Evolutionary conservation across 2,329 filamentous ascomycete genomes (phyloP).

Genomic region (Penicillium corylophilum): DNA sequence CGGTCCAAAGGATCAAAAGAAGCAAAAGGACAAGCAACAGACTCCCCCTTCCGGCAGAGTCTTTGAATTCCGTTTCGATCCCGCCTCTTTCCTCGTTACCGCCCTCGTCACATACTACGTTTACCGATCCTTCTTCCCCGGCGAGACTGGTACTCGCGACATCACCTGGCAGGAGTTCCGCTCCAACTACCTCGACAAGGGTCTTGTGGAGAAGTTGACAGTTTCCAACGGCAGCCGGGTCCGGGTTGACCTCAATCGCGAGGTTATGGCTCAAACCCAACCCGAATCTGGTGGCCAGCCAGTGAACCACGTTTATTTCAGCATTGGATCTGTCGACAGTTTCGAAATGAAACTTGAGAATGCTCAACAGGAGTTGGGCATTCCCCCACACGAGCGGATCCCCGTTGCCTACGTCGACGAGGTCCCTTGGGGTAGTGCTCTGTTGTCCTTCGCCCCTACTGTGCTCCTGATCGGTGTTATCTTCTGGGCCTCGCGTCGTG

Average conservation of each 20-base stretch:
- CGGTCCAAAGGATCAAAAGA: slow-evolving; percentile 13
- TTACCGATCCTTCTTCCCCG: slow-evolving; percentile 65
- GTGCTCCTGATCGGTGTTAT: slow-evolving; percentile 81
- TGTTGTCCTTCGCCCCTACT: slow-evolving; percentile 83
- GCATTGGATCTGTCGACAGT: slow-evolving; percentile 88
- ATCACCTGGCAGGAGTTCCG: slow-evolving; percentile 98
- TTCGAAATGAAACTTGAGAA: slow-evolving; percentile 88
- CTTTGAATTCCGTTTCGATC: slow-evolving; percentile 54
- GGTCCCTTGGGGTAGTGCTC: slow-evolving; percentile 67
- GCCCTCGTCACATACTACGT: slow-evolving; percentile 63
- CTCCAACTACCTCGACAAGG: slow-evolving; percentile 91
- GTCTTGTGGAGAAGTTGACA: slow-evolving; percentile 86
- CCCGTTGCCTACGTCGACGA: slow-evolving; percentile 85
- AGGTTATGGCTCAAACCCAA: slow-evolving; percentile 69
- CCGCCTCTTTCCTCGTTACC: slow-evolving; percentile 56
- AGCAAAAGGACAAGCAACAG: slow-evolving; percentile 27
- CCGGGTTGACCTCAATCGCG: slow-evolving; percentile 74
- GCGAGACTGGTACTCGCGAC: slow-evolving; percentile 65
- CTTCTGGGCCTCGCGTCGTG: slow-evolving; percentile 74
- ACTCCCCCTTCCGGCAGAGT: slow-evolving; percentile 34
- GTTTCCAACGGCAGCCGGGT: slow-evolving; percentile 77
- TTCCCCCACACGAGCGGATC: slow-evolving; percentile 84
- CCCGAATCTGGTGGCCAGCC: slow-evolving; percentile 70
- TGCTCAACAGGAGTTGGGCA: slow-evolving; percentile 81
- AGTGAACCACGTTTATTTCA: slow-evolving; percentile 86